Base-by-base conservation (phyloP, 257 asterid genomes). In the Solanum sejunctum region DNA sequence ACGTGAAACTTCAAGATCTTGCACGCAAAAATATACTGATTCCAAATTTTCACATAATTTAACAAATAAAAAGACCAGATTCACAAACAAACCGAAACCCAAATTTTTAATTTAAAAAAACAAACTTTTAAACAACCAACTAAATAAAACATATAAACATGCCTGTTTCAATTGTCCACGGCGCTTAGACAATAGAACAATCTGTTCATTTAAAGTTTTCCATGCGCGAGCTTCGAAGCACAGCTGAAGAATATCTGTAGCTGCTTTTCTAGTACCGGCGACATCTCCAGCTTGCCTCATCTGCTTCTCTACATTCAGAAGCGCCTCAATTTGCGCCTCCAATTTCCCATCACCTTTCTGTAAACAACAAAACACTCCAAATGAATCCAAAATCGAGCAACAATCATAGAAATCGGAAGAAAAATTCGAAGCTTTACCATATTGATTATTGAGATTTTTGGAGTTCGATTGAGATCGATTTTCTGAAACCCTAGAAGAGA, bases 141-240 rank as follows among this genome's bases (percentile, higher is more conserved):
- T 5, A n/a, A 81, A 43, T 41, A 1, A 85, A 1, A 41, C 71
- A 87, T 10, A 63, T 10, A 49, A 45, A 69, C 8, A 41, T 49
- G 91, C 99, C 98, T 97, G 99, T 83, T 97, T 97, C 86, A 97
- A 88, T 91, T 97, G 98, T 20, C 99, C 99, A 60, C 98, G 97
- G 82, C 99, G 97, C 90, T 97, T 97, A 73, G 98, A 97, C 49
- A 95, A 85, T 20, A 95, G 92, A 85, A 95, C 84, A 88, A 97
- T 97, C 92, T 97, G 99, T 26, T 97, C 99, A 49, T 92, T 93
- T 52, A 97, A 94, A 21, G 90, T 93, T 66, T 87, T 91, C 99
- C 99, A 97, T 60, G 94, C 92, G 71, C 97, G 94, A 71, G 98
- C 95, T n/a, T 95, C 97, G 21, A 95, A 90, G 90, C 99, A 95